Evolutionary conservation across 805 yeast genomes (phyloP).

Genomic region (Barnettozyma salicaria): DNA sequence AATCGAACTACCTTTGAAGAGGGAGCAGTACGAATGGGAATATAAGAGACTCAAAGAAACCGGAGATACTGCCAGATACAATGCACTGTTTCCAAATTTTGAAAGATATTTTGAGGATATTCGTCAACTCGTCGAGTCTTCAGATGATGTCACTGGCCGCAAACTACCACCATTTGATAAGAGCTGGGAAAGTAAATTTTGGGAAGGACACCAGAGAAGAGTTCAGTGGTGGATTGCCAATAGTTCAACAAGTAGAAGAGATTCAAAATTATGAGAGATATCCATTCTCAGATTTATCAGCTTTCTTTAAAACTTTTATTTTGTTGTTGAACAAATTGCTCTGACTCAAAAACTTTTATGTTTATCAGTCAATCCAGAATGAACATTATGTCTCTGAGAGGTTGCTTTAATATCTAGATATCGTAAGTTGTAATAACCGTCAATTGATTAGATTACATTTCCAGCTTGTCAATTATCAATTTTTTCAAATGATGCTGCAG

Average conservation of each 20-base stretch:
- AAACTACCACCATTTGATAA: slow-evolving; percentile 7
- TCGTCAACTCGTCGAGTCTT: slow-evolving; percentile 2
- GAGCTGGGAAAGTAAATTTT: slow-evolving; percentile 9
- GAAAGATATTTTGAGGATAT: slow-evolving; percentile 7
- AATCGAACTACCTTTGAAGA: slow-evolving; percentile 32
- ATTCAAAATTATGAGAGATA: too few relatives aligned
- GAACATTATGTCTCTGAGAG: too few relatives aligned
- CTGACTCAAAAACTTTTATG: too few relatives aligned
- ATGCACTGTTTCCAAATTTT: slow-evolving; percentile 5
- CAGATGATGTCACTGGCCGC: slow-evolving; percentile 4
- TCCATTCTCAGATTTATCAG: too few relatives aligned
- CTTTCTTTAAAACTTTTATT: too few relatives aligned
- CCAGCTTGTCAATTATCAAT: too few relatives aligned
- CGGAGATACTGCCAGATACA: slow-evolving; percentile 13
- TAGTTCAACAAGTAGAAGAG: slow-evolving; percentile 1
- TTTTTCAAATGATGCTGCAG: too few relatives aligned
- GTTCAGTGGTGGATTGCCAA: slow-evolving; percentile 9
- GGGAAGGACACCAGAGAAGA: slow-evolving; percentile 11
- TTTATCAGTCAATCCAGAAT: too few relatives aligned
- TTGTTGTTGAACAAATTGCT: too few relatives aligned
- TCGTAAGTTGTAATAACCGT: too few relatives aligned
- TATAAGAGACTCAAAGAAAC: slow-evolving; percentile 22
- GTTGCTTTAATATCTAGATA: too few relatives aligned
- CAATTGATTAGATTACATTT: too few relatives aligned
- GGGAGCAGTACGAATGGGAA: slow-evolving; percentile 35